A percentile compares a stretch with the other conserved stretches of the same genome.
Evolutionary conservation across 108 stramenopile species (phyloP).

Genomic region (Cylindrotheca closterium): DNA sequence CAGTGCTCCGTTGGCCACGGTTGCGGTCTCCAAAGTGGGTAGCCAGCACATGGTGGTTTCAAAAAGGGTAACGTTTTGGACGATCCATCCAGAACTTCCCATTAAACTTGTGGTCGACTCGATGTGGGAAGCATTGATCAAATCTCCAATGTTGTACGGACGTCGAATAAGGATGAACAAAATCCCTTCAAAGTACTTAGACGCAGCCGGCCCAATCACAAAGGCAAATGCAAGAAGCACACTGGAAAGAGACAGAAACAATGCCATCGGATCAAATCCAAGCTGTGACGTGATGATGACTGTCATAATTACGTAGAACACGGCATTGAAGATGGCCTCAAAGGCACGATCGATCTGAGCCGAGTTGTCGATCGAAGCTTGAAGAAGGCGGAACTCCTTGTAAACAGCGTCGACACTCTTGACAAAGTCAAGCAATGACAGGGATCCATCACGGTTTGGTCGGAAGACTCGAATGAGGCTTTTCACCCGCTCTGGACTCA

Average conservation of each 20-base stretch:
- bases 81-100: conserved; percentile 66
- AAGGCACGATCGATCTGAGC: conserved; percentile 54
- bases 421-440: conserved; percentile 46
- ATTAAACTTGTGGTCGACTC: conserved; percentile 30
- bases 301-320: conserved; percentile 57
- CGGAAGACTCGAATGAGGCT: conserved; percentile 53
- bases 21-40: conserved; percentile 69
- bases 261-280: conserved; percentile 39
- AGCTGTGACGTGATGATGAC: conserved; percentile 39
- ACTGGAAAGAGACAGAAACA: conserved; percentile 44
- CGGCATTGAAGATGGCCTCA: conserved; percentile 61
- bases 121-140: conserved; percentile 47
- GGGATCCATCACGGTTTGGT: conserved; percentile 55
- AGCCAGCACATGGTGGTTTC: conserved; percentile 54
- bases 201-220: conserved; percentile 58
- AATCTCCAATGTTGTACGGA: conserved; percentile 74
- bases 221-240: conserved; percentile 61
- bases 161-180: conserved; percentile 56
- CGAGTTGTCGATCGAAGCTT: conserved; percentile 63
- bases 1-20: conserved; percentile 62
- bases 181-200: conserved; percentile 71
- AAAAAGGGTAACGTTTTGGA: conserved; percentile 61
- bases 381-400: conserved; percentile 59
- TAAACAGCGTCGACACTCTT: conserved; percentile 63
- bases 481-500: conserved; percentile 46